Percentiles rank a stretch among this genome's conserved stretches.
These are phyloP conservation scores for Ustilago xerochloae DNA, from an alignment of 1,284 basidiomycete species.

Conservation along the genomic window DNA sequence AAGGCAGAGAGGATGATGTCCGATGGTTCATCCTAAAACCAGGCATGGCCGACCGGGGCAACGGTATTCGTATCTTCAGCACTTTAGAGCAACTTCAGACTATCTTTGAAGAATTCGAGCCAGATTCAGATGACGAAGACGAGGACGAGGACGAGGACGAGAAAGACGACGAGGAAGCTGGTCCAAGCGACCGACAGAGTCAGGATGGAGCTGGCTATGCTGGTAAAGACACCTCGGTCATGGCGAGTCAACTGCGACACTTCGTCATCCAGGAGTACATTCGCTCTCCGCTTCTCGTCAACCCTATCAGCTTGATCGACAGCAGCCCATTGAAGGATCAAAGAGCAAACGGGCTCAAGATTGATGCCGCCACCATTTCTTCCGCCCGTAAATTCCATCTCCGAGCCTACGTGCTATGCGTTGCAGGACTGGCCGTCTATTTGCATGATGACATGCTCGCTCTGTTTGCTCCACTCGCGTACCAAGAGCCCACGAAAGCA, in stretches of 20 bases:
- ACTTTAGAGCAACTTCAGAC: slow-evolving; percentile 78
- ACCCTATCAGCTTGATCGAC: slow-evolving; percentile 6
- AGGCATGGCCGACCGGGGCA: slow-evolving; percentile 94
- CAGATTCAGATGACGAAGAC: slow-evolving; percentile 71
- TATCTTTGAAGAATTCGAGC: slow-evolving; percentile 89
- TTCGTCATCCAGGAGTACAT: slow-evolving; percentile 89
- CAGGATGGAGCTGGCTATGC: neutral
- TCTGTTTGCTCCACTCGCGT: slow-evolving; percentile 74
- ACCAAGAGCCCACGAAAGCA: slow-evolving; percentile 44
- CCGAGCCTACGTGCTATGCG: slow-evolving; percentile 89
- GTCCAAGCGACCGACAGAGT: neutral
- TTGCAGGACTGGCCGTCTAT: slow-evolving; percentile 68
- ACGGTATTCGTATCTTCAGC: slow-evolving; percentile 92
- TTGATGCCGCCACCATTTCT: neutral
- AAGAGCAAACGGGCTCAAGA: slow-evolving; percentile 7
- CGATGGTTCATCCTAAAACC: slow-evolving; percentile 79
- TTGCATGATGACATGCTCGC: slow-evolving; percentile 86
- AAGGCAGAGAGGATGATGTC: slow-evolving; percentile 70
- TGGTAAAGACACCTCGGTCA: slow-evolving; percentile 59
- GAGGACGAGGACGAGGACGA: slow-evolving; percentile 68
- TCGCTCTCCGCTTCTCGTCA: slow-evolving; percentile 37
- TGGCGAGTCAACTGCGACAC: slow-evolving; percentile 84
- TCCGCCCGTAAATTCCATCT: slow-evolving; percentile 80
- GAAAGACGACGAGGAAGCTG: neutral
- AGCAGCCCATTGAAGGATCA: neutral